phyloP scores from a whole-genome alignment of 2,329 filamentous ascomycete species.

The Chaetomiaceae sp. region DNA sequence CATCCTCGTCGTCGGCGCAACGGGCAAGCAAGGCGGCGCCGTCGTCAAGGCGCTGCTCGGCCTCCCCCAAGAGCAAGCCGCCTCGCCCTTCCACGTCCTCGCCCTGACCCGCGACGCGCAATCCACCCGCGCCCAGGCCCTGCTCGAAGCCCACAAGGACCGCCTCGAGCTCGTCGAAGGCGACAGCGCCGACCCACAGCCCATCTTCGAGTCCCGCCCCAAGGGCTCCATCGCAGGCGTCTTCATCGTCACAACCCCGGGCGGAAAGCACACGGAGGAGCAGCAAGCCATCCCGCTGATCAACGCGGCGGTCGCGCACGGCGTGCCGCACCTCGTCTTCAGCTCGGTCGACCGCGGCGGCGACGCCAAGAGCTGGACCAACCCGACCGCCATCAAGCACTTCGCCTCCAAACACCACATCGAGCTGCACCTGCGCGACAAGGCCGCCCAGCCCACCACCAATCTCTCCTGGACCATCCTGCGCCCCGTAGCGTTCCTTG shows the following conservation, averaged over 20 bases:
- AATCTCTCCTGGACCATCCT: constrained; percentile 35
- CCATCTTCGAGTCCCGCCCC: constrained; percentile 31
- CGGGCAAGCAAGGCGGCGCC: constrained; percentile 31
- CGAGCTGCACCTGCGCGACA: constrained; percentile 49
- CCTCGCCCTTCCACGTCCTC: constrained; percentile 18
- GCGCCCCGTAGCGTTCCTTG: constrained; percentile 36
- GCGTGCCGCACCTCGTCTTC: constrained; percentile 29
- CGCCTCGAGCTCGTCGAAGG: constrained; percentile 31
- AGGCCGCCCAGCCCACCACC: constrained; percentile 18
- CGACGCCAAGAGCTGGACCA: constrained; percentile 25
- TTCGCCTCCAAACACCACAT: constrained; percentile 48
- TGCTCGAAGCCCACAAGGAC: constrained; percentile 33
- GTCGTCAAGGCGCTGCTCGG: constrained; percentile 25
- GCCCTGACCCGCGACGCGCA: constrained; percentile 24
- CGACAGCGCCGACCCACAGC: constrained; percentile 27
- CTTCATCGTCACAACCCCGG: constrained; percentile 31
- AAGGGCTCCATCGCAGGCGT: constrained; percentile 27
- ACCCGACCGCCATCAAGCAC: constrained; percentile 26
- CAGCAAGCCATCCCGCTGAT: constrained; percentile 32
- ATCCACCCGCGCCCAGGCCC: constrained; percentile 27
- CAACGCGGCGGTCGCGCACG: constrained; percentile 29
- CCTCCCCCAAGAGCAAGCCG: constrained; percentile 19
- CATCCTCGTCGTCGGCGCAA: constrained; percentile 34
- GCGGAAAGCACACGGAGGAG: constrained; percentile 28
- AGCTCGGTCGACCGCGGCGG: constrained; percentile 29